phyloP scores from a whole-genome alignment of 352 stramenopile genomes.

The Phytopythium oedochilum region DNA sequence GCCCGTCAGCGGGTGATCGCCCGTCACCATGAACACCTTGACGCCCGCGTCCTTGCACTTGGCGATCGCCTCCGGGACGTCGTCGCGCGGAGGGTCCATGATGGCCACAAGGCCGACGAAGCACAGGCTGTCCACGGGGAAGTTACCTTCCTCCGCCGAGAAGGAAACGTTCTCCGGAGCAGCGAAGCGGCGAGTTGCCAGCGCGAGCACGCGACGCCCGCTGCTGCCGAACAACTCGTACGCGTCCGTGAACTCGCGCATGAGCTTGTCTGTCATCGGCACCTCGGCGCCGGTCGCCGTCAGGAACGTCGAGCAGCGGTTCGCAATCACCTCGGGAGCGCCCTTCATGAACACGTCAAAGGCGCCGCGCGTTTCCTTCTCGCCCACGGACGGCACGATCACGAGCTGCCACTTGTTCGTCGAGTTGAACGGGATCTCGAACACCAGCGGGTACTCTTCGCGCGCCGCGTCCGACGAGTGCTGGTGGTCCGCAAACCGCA shows the following conservation, averaged over 20 bases:
- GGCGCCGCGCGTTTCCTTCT: slow-evolving; percentile 9
- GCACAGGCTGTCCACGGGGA: slow-evolving; percentile 26
- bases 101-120: slow-evolving; percentile 98
- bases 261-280: slow-evolving; percentile 31
- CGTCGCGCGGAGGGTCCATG: slow-evolving; percentile 96
- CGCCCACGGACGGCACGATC: slow-evolving; percentile 24
- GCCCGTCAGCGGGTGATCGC: slow-evolving; percentile 98
- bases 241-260: slow-evolving; percentile 39
- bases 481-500: slow-evolving; percentile 37
- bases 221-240: slow-evolving; percentile 43
- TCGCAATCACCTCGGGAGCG: slow-evolving; percentile 90
- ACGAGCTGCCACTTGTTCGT: slow-evolving; percentile 69
- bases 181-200: slow-evolving; percentile 32
- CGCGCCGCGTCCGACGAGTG: slow-evolving; percentile 27
- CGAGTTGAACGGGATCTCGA: slow-evolving; percentile 65
- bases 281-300: slow-evolving; percentile 37
- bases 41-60: slow-evolving; percentile 95
- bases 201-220: slow-evolving; percentile 37
- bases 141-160: slow-evolving; percentile 31
- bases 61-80: slow-evolving; percentile 95
- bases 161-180: slow-evolving; percentile 13
- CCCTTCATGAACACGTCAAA: slow-evolving; percentile 90
- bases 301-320: slow-evolving; percentile 75
- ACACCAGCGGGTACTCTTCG: slow-evolving; percentile 35
- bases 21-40: slow-evolving; percentile 99